phyloP scores from a whole-genome alignment of 176 grass and related monocot species.

The Phoenix roebelenii region DNA sequence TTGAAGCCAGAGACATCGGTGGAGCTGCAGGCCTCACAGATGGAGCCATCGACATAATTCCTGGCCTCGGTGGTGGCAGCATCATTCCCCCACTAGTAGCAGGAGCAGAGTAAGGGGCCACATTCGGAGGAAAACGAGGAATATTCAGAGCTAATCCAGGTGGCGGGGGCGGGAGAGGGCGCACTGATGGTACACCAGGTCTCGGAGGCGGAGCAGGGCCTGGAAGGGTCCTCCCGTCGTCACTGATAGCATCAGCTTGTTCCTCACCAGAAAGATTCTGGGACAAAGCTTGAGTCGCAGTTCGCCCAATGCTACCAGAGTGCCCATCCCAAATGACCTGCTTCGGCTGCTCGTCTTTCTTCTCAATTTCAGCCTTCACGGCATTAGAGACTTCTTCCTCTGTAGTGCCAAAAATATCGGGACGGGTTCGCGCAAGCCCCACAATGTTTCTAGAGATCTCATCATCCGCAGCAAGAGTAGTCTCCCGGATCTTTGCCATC shows the following conservation, averaged over 20 bases:
- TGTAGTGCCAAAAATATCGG: conserved; percentile 96
- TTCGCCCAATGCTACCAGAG: conserved; percentile 86
- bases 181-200: conserved; percentile 40
- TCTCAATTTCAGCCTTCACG: conserved; percentile 93
- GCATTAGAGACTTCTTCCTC: conserved; percentile 96
- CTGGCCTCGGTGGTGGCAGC: conserved; percentile 31
- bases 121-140: conserved; percentile 49
- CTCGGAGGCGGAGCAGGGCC: conserved; percentile 62
- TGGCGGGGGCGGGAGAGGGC: conserved; percentile 54
- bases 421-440: conserved; percentile 81
- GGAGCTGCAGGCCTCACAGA: conserved; percentile 45
- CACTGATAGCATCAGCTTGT: conserved; percentile 32
- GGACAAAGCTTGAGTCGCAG: conserved; percentile 79
- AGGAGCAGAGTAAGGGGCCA: conserved; percentile 24
- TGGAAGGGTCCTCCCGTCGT: conserved; percentile 20
- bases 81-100: conserved; percentile 7
- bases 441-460: conserved; percentile 96
- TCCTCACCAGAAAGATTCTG: conserved; percentile 48
- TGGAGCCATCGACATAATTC: conserved; percentile 37
- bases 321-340: conserved; percentile 98
- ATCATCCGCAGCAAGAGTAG: conserved; percentile 79
- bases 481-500: conserved; percentile 96
- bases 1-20: conserved; percentile 32
- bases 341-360: conserved; percentile 88
- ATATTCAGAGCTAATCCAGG: conserved; percentile 67